These are phyloP conservation scores for Acanthamoeba lenticulata DNA, from an alignment of 208 protist genomes.

Conservation along the genomic window DNA sequence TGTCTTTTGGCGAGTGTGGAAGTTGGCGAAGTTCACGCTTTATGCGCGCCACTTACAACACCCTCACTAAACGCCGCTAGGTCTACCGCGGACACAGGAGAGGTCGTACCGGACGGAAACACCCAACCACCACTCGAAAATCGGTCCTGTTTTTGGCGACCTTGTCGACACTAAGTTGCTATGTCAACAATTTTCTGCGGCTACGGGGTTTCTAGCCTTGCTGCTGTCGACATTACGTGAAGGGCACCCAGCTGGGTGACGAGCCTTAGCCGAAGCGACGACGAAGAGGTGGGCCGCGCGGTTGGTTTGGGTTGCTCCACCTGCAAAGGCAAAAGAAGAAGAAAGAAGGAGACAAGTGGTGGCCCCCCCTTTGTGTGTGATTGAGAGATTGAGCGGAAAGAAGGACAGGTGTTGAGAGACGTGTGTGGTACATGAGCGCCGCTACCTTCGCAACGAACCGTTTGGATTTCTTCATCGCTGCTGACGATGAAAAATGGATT, in stretches of 20 bases:
- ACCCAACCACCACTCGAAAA: neutral
- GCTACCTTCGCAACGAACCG: too few species aligned
- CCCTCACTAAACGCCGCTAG: too few species aligned
- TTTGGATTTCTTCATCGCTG: too few species aligned
- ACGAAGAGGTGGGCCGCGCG: neutral
- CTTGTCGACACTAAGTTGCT: neutral
- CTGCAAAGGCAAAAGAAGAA: neutral
- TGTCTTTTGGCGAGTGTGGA: neutral
- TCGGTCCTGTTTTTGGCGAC: neutral
- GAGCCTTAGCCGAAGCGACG: neutral
- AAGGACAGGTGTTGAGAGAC: too few species aligned
- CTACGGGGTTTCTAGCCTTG: neutral
- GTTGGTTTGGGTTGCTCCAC: too few species aligned
- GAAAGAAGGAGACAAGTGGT: neutral
- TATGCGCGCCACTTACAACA: neutral
- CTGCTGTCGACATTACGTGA: neutral
- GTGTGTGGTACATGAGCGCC: too few species aligned
- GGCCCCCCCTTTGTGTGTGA: too few species aligned
- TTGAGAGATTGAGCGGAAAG: too few species aligned
- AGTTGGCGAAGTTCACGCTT: neutral
- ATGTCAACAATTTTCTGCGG: too few species aligned
- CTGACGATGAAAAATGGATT: neutral
- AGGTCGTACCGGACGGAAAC: neutral
- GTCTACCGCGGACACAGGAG: too few species aligned
- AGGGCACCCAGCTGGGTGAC: neutral